phyloP scores from a whole-genome alignment of 2,329 filamentous ascomycete genomes.

The Phoma sp. region DNA sequence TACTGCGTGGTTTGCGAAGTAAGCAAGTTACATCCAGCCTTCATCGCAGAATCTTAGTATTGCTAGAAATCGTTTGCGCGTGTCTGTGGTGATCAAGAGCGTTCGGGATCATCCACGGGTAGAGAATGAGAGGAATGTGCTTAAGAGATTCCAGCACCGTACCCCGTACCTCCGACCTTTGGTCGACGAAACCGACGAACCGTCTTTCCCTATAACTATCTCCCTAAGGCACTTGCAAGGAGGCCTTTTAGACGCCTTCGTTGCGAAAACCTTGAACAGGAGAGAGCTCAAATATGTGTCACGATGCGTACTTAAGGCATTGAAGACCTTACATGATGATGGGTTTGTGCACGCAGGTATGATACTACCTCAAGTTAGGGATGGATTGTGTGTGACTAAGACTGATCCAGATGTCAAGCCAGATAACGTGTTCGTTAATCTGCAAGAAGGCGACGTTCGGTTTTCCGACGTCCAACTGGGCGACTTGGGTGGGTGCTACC shows the following conservation, averaged over 20 bases:
- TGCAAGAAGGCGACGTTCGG: slow-evolving; percentile 32
- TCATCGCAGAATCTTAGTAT: background rate
- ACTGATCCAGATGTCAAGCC: slow-evolving; percentile 44
- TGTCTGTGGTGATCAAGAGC: slow-evolving; percentile 33
- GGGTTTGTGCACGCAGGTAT: slow-evolving; percentile 36
- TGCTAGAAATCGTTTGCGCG: background rate
- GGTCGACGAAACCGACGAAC: slow-evolving; percentile 37
- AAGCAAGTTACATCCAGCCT: slow-evolving; percentile 1
- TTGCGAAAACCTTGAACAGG: slow-evolving; percentile 20
- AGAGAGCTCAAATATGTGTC: slow-evolving; percentile 29
- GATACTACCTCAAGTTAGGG: background rate
- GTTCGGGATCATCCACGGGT: slow-evolving; percentile 28
- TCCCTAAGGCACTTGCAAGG: slow-evolving; percentile 31
- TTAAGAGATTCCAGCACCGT: slow-evolving; percentile 33
- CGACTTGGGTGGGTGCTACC: slow-evolving; percentile 41
- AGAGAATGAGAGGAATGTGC: slow-evolving; percentile 36
- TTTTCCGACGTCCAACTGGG: slow-evolving; percentile 46
- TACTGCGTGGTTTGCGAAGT: slow-evolving; percentile 30
- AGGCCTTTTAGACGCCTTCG: slow-evolving; percentile 23
- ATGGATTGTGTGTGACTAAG: slow-evolving; percentile 2
- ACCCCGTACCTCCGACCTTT: slow-evolving; percentile 33
- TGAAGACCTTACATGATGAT: slow-evolving; percentile 34
- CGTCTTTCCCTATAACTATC: slow-evolving; percentile 25
- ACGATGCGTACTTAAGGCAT: slow-evolving; percentile 29
- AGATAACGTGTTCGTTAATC: slow-evolving; percentile 49